Base-by-base conservation (phyloP, 1,284 basidiomycete species). In the Boletus subluridellus region DNA sequence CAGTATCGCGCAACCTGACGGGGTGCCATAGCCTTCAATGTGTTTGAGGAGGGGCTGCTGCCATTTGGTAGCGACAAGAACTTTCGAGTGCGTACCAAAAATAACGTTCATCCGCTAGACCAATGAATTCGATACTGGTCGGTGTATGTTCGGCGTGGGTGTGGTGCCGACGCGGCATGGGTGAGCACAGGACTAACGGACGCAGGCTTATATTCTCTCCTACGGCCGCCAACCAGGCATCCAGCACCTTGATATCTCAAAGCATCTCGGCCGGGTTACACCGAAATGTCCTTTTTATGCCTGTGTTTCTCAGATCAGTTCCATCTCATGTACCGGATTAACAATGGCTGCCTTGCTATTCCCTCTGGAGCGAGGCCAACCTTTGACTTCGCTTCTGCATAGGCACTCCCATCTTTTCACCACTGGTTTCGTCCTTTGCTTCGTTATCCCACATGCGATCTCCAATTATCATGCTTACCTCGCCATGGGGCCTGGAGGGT, bases 381-480 rank as follows among this genome's bases (percentile, higher is more conserved):
- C 28, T 12, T 21, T 39, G 26, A 32, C 44, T 21, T 34, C 5
- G 8, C 32, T 54, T 32, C 55, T 54, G 12, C 32, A 44, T 14
- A 55, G 28, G 35, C 26, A 46, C 10, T 32, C 30, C 44, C 17
- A 30, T 26, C 37, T 57, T 21, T 4, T 55, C 38, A n/a, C 37
- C 39, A 58, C 37, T 44, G 28, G 21, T 6, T 41, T 21, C 26
- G 5, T 50, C 11, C 26, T 26, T 15, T 9, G 26, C 41, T 24
- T 44, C 35, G 21, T 32, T 21, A 21, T 21, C 24, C 24, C 12
- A 26, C 34, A 39, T 42, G 39, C 49, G n/a, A 26, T 51, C 42
- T 51, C 52, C 15, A 60, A 60, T 44, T 51, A 52, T 15, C 38
- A 15, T 48, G 52, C 48, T 26, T 51, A 55, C 21, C 21, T 26